These are phyloP conservation scores for Amylocystis lapponica DNA, from an alignment of 768 basidiomycete species.

Conservation along the genomic window DNA sequence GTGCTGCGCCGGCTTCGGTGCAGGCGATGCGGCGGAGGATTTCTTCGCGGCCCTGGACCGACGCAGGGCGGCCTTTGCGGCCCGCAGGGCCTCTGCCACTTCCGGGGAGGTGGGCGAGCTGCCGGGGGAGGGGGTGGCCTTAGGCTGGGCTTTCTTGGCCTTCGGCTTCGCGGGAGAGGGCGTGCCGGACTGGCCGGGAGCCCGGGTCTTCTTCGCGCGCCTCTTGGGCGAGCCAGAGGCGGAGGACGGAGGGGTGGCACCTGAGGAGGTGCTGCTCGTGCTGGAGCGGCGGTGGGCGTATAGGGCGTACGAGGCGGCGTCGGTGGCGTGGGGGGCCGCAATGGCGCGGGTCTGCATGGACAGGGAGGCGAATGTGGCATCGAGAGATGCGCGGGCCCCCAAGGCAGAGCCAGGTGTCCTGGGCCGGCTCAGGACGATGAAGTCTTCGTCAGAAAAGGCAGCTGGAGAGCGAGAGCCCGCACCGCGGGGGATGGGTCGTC, in stretches of 20 bases:
- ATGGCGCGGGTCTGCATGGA: no score
- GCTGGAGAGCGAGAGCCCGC: slow-evolving; percentile 17
- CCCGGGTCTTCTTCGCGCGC: slow-evolving; percentile 2
- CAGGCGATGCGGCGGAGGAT: neutral
- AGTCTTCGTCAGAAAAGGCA: slow-evolving; percentile 43
- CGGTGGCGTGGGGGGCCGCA: no score
- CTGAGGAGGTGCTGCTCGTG: no score
- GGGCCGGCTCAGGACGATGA: slow-evolving; percentile 39
- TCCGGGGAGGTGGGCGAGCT: neutral
- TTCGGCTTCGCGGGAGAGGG: neutral
- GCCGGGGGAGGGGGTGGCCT: neutral
- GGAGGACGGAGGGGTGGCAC: neutral
- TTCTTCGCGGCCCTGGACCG: neutral
- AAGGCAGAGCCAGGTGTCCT: slow-evolving; percentile 24
- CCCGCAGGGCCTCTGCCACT: neutral
- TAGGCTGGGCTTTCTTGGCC: neutral
- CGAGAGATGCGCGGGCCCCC: no score
- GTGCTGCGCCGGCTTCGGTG: neutral
- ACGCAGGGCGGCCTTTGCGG: neutral
- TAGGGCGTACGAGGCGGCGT: slow-evolving; percentile 6
- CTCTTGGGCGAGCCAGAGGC: neutral
- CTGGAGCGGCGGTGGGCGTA: neutral
- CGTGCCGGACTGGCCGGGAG: neutral
- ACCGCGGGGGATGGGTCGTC: slow-evolving; percentile 13
- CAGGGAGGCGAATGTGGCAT: no score